Conservation (phyloP, 2,329 filamentous ascomycete species). For the Exophiala alcalophila region DNA sequence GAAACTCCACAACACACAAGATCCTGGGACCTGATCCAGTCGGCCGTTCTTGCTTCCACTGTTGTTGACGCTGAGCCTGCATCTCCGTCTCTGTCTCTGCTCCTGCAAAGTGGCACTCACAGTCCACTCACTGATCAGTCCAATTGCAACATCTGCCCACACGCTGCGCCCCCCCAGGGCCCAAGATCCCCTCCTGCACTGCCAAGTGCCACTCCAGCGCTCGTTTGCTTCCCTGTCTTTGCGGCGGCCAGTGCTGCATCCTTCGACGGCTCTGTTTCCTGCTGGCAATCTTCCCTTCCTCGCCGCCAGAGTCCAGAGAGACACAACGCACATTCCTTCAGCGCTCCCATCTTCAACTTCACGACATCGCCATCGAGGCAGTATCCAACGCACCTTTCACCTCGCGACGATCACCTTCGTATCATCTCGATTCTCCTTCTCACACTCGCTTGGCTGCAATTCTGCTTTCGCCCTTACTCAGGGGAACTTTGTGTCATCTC, state of each 20-base stretch:
- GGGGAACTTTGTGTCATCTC: constrained; percentile 19
- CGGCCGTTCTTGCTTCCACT: no score
- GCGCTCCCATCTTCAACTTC: constrained; percentile 4
- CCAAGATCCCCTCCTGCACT: neutral
- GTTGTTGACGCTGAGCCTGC: no score
- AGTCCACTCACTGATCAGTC: no score
- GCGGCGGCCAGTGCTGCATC: constrained; percentile 4
- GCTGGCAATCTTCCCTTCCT: constrained; percentile 10
- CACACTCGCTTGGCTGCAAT: constrained; percentile 22
- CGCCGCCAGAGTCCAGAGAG: constrained; percentile 3
- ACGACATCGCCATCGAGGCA: constrained; percentile 29
- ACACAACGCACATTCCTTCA: constrained; percentile 23
- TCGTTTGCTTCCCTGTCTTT: constrained; percentile 1
- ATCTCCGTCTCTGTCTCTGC: no score
- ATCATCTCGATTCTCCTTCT: constrained; percentile 12
- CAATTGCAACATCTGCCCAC: constrained; percentile 11
- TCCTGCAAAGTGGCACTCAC: no score
- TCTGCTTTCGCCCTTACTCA: constrained; percentile 15
- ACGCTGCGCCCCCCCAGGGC: neutral
- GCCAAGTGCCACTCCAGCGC: constrained; percentile 1
- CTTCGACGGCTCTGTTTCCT: constrained; percentile 3
- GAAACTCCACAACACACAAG: no score
- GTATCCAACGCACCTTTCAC: constrained; percentile 1
- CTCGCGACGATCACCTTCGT: constrained; percentile 7
- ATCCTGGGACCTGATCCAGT: no score